phyloP scores from a whole-genome alignment of 2,329 filamentous ascomycete species.

The Colletotrichum sp. region DNA sequence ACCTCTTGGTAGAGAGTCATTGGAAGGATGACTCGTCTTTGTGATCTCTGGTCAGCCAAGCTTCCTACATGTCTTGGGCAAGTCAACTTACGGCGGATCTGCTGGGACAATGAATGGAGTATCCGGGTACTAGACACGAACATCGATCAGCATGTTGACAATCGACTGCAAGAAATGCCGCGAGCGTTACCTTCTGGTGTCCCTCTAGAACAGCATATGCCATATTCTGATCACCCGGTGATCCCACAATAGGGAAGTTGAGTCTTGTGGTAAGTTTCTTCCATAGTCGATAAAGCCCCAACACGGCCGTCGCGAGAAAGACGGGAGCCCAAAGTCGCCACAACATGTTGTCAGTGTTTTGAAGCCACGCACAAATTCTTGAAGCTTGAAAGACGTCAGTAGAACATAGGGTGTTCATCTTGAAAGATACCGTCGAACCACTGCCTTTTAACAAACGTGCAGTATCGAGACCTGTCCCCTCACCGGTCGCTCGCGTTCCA shows the following conservation, averaged over 20 bases:
- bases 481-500: not conserved
- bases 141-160: not conserved
- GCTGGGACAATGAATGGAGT: conserved; percentile 4
- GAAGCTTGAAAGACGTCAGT: not conserved
- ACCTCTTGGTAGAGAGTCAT: conserved; percentile 15
- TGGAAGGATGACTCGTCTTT: conserved; percentile 6
- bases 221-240: not conserved
- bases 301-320: not conserved
- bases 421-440: not conserved
- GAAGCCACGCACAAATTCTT: not conserved
- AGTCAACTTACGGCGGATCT: not conserved
- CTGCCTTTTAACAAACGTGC: not conserved
- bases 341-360: not conserved
- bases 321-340: conserved; percentile 2
- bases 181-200: not conserved
- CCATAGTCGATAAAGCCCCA: not conserved
- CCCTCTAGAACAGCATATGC: not conserved
- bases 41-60: not conserved
- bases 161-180: not conserved
- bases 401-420: not conserved
- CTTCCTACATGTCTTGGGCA: not conserved
- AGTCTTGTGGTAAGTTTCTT: not conserved
- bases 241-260: conserved; percentile 1
- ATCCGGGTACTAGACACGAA: not conserved
- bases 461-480: not conserved